Evolutionary conservation across 495 filamentous ascomycete genomes (phyloP).

Genomic region (Talaromyces thailandensis): DNA sequence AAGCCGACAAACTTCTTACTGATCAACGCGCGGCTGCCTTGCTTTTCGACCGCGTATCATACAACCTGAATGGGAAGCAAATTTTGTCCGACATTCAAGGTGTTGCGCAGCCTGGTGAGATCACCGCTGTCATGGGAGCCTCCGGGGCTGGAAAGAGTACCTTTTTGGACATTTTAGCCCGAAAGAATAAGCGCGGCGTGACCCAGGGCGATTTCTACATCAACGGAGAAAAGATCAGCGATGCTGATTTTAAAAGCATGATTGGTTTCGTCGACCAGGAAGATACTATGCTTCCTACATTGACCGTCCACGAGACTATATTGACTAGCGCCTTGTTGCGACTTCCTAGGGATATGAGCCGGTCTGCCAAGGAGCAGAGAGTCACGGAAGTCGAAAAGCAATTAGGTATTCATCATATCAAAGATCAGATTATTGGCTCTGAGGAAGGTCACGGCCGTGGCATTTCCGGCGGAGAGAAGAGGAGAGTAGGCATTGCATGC

Average conservation of each 20-base stretch:
- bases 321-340: slow-evolving; percentile 86
- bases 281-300: slow-evolving; percentile 91
- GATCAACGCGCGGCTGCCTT: slow-evolving; percentile 87
- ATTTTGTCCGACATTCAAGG: slow-evolving; percentile 78
- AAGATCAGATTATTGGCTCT: slow-evolving; percentile 91
- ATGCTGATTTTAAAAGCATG: slow-evolving; percentile 81
- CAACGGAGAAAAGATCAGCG: slow-evolving; percentile 82
- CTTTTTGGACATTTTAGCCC: slow-evolving; percentile 91
- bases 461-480: slow-evolving; percentile 95
- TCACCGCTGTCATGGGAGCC: slow-evolving; percentile 97
- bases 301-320: slow-evolving; percentile 98
- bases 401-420: slow-evolving; percentile 85
- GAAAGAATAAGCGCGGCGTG: slow-evolving; percentile 90
- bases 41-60: slow-evolving; percentile 82
- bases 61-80: slow-evolving; percentile 75
- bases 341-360: slow-evolving; percentile 83
- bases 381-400: slow-evolving; percentile 92
- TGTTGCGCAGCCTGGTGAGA: slow-evolving; percentile 77
- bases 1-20: slow-evolving; percentile 71
- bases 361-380: slow-evolving; percentile 73
- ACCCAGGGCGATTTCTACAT: slow-evolving; percentile 81
- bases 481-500: slow-evolving; percentile 92
- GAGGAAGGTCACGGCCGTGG: slow-evolving; percentile 92
- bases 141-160: slow-evolving; percentile 97
- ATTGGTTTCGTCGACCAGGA: slow-evolving; percentile 98